phyloP scores from a whole-genome alignment of 129 eudicot genomes.

The Escallonia rubra region DNA sequence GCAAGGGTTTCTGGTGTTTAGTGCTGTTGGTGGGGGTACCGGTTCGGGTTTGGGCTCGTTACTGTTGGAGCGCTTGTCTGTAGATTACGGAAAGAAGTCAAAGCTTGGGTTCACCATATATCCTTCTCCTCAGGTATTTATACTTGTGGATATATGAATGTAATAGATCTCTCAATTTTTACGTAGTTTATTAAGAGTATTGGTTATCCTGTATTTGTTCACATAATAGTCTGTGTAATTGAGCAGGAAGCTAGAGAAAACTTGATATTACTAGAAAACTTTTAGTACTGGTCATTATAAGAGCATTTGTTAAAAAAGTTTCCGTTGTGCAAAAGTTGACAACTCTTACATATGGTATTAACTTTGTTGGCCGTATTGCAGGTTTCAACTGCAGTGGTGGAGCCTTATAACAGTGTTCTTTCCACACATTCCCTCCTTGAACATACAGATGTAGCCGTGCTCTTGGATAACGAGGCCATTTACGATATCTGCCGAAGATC shows the following conservation, averaged over 20 bases:
- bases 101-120: constrained; percentile 97
- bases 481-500: constrained; percentile 86
- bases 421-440: constrained; percentile 92
- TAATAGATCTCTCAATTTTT: neutral
- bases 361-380: constrained; percentile 12
- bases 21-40: constrained; percentile 98
- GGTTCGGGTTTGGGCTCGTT: constrained; percentile 98
- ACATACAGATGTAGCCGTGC: constrained; percentile 89
- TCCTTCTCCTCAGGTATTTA: constrained; percentile 94
- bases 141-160: neutral
- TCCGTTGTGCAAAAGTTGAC: too few relatives aligned
- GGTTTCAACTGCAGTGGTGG: constrained; percentile 96
- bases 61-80: constrained; percentile 88
- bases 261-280: too few relatives aligned
- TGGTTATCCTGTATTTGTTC: too few relatives aligned
- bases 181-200: too few relatives aligned
- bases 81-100: constrained; percentile 95
- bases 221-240: neutral
- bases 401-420: constrained; percentile 95
- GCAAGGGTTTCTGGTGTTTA: constrained; percentile 93
- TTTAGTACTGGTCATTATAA: too few relatives aligned
- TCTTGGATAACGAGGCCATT: constrained; percentile 93
- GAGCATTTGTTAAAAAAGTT: too few relatives aligned
- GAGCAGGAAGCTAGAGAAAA: neutral
- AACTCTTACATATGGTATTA: too few relatives aligned